phyloP scores from a whole-genome alignment of 805 yeast species.

The Teunomyces tritomae region DNA sequence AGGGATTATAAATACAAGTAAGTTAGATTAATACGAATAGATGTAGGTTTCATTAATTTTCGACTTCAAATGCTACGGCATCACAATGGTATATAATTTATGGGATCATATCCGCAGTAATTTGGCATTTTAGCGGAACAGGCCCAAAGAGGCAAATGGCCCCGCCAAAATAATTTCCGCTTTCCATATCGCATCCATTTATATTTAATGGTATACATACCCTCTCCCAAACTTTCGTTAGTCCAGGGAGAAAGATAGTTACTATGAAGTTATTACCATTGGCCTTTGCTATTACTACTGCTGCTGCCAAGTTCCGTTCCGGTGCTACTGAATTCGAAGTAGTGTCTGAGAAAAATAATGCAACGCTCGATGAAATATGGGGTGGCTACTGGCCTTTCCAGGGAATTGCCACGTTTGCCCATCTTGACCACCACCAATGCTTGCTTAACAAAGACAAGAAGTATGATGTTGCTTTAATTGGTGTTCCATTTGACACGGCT shows the following conservation, averaged over 20 bases:
- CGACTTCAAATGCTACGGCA: too few species aligned
- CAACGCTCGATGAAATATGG: slow-evolving; percentile 60
- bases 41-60: too few species aligned
- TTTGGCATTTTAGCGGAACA: not conserved
- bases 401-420: slow-evolving; percentile 73
- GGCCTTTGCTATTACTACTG: not conserved
- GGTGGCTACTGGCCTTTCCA: slow-evolving; percentile 71
- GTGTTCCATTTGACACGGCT: slow-evolving; percentile 84
- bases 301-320: not conserved
- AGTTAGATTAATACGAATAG: too few species aligned
- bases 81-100: too few species aligned
- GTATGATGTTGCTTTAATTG: slow-evolving; percentile 72
- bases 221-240: not conserved
- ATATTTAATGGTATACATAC: too few species aligned
- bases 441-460: slow-evolving; percentile 43
- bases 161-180: not conserved
- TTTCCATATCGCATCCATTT: not conserved
- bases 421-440: slow-evolving; percentile 60
- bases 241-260: not conserved
- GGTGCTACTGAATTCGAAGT: not conserved
- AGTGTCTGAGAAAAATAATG: not conserved
- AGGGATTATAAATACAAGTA: too few species aligned
- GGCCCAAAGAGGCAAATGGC: not conserved
- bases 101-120: too few species aligned
- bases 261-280: not conserved